Evolutionary conservation across 106 monocot species (phyloP).

Genomic region (Dioscorea zingiberensis): DNA sequence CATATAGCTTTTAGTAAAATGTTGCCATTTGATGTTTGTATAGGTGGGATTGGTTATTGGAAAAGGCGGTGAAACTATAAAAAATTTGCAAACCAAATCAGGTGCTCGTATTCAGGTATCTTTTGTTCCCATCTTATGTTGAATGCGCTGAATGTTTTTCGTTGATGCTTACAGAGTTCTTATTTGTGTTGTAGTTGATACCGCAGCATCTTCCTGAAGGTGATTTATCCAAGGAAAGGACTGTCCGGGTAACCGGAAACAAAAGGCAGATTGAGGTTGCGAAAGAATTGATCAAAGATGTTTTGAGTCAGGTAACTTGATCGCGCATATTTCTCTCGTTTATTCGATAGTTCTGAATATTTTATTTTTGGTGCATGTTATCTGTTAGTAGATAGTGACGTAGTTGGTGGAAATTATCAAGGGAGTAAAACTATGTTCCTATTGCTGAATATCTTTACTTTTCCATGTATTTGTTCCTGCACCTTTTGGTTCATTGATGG

Average conservation of each 20-base stretch:
- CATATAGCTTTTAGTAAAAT: too few species aligned
- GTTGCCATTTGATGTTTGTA: neutral
- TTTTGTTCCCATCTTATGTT: neutral
- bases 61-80: constrained; percentile 93
- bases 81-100: constrained; percentile 65
- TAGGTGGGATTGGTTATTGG: constrained; percentile 90
- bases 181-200: constrained; percentile 46
- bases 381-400: too few species aligned
- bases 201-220: constrained; percentile 83
- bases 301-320: constrained; percentile 66
- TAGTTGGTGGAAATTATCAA: too few species aligned
- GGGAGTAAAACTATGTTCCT: too few species aligned
- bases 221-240: constrained; percentile 70
- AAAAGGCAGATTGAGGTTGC: constrained; percentile 82
- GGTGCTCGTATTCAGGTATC: constrained; percentile 91
- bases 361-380: neutral
- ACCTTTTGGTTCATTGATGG: too few species aligned
- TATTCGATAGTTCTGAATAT: neutral
- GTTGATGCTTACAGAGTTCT: neutral
- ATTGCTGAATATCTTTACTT: too few species aligned
- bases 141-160: neutral
- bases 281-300: constrained; percentile 72
- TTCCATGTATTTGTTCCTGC: too few species aligned
- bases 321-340: neutral
- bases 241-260: constrained; percentile 73